Evolutionary conservation across 2,329 filamentous ascomycete genomes (phyloP).

Genomic region (Cytospora chrysosperma): DNA sequence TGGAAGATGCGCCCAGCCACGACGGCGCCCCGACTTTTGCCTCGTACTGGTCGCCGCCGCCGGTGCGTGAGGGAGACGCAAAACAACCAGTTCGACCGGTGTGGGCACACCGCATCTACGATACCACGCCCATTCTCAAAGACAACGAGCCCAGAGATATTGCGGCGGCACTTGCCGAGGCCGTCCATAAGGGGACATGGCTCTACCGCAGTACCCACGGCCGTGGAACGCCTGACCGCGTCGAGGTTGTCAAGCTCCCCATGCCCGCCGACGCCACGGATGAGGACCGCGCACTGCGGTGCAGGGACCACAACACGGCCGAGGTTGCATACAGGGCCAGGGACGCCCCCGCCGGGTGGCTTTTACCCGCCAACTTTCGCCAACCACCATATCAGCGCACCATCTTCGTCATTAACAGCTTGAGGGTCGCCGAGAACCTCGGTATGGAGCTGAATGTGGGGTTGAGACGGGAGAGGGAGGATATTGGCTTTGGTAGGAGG

Average conservation of each 20-base stretch:
- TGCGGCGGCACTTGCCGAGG: not conserved
- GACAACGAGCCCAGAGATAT: not conserved
- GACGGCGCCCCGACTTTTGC: conserved; percentile 1
- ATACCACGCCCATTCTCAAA: not conserved
- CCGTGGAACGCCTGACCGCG: conserved; percentile 2
- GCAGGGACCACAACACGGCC: conserved; percentile 1
- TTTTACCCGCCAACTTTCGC: not conserved
- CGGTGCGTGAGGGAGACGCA: not conserved
- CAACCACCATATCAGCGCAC: not conserved
- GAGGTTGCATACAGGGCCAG: not conserved
- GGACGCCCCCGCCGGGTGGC: not conserved
- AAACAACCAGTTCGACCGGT: not conserved
- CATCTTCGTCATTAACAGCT: not conserved
- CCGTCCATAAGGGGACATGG: not conserved
- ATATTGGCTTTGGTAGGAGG: not conserved
- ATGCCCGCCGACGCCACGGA: conserved; percentile 1
- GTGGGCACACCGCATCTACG: conserved; percentile 2
- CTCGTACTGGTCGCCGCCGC: not conserved
- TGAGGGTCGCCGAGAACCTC: not conserved
- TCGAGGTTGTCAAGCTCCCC: conserved; percentile 2
- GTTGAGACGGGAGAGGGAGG: not conserved
- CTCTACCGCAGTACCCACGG: not conserved
- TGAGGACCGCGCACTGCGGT: conserved; percentile 1
- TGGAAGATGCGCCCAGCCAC: conserved; percentile 3
- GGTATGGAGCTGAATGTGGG: not conserved